phyloP scores from a whole-genome alignment of 768 basidiomycete genomes.

The Xerocomellus chrysenteron region DNA sequence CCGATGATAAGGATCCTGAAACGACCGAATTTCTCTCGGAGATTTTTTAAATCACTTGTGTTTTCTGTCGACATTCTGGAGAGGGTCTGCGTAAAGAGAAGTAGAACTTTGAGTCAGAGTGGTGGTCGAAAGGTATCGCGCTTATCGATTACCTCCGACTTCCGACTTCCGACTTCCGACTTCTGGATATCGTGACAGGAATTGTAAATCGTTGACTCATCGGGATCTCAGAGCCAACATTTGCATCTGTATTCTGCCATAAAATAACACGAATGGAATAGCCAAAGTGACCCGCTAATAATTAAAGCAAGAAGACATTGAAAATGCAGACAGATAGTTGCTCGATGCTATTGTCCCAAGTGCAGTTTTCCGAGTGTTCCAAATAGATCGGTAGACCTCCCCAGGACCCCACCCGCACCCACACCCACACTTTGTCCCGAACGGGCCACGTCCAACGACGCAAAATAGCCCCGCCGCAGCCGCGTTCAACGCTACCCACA shows the following conservation, averaged over 20 bases:
- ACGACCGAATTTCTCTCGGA: too few species aligned
- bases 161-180: too few species aligned
- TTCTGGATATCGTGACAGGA: too few species aligned
- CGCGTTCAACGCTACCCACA: slow-evolving; percentile 10
- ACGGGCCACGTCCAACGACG: slow-evolving; percentile 13
- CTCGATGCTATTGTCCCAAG: neutral
- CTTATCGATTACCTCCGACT: neutral
- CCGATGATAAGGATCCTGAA: neutral
- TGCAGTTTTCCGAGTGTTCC: neutral
- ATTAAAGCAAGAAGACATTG: too few species aligned
- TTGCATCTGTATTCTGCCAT: too few species aligned
- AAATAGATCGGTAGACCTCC: neutral
- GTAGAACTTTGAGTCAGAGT: neutral
- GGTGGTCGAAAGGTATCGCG: neutral
- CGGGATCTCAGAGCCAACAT: too few species aligned
- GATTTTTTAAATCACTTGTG: too few species aligned
- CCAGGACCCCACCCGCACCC: neutral
- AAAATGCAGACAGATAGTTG: slow-evolving; percentile 4
- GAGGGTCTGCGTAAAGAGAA: too few species aligned
- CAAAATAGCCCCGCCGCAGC: slow-evolving; percentile 19
- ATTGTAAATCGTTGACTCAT: too few species aligned
- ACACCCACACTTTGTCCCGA: slow-evolving; percentile 1
- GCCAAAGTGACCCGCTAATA: neutral
- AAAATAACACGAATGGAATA: neutral
- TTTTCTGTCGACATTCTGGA: too few species aligned